Evolutionary conservation across 2,329 filamentous ascomycete genomes (phyloP), one percentile per base, ranked within the genome.

Genomic region (Colletotrichum abscissum): DNA sequence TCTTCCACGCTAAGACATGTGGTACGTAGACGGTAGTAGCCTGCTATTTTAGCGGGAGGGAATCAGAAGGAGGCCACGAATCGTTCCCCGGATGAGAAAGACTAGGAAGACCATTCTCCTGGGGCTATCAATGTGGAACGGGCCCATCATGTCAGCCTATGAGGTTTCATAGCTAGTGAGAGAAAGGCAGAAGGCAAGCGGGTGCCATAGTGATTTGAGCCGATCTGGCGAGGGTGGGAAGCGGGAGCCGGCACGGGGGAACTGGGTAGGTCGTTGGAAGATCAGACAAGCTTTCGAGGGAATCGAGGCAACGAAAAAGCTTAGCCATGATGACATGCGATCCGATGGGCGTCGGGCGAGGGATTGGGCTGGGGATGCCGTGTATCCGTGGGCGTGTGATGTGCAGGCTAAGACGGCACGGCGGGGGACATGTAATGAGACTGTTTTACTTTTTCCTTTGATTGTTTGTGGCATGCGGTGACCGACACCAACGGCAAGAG

Each of bases 251-350:
- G 38, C 42, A 73, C 22, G 22, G 60, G 28, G 46, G 56, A 70
- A 55, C 26, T 54, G 60, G 71, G 49, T 16, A 65, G 52, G 52
- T 60, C 42, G 67, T 67, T 62, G 71, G 52, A 57, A 62, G 55
- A 66, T 65, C 71, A 73, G 71, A 73, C 71, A 73, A 73, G 71
- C 71, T 71, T 73, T 42, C 14, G 14, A 42, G 38, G 38, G 38
- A 42, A 42, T 42, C 67, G 71, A 66, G 60, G 67, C 67, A 71
- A 70, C 56, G 52, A 73, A 71, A 56, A 73, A 73, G 71, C 71
- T 73, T 73, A 71, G 71, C 71, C 35, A 38, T 38, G 46, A 70
- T 73, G 71, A 60, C 60, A 60, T 14, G 16, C 60, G 67, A 65
- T 72, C 54, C 56, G 67, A 65, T 49, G 70, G 33, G 22, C 28